Base-by-base conservation (phyloP, 345 rosid species). In the Conringia planisiliqua region DNA sequence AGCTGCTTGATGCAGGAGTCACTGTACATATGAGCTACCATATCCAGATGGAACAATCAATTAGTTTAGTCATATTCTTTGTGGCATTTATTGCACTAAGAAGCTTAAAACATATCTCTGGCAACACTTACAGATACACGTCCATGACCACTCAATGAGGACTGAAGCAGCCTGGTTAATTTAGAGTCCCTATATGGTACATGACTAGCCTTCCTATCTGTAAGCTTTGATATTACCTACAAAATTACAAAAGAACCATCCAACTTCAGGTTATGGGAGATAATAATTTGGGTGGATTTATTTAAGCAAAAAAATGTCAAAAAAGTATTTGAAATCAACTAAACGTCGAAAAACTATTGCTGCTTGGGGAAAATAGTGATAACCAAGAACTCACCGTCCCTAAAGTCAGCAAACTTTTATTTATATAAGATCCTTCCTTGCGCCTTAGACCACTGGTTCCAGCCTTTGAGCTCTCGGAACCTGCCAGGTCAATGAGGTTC, bases 401-500 rank as follows among this genome's bases (percentile, higher is more conserved):
- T 76, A 94, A 90, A 48, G 99, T 94, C 82, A 94, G 84, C 80
- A 94, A 80, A 78, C 99, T 94, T 86, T 91, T 94, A 72, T 94
- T 91, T 62, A 94, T 94, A 69, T 94, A 91, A 50, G 99, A 90
- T 69, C 99, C 99, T 83, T 94, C 99, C 83, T 91, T 94, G 61
- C 97, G 86, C 78, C 99, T 91, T 75, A 88, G 44, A 72, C 99
- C 98, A 77, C 83, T 88, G 33, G 99, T 92, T 86, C 77, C 97
- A 73, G 96, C 99, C 84, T 90, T 94, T 22, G 99, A 91, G 82
- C 99, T 94, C 87, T 94, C 99, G 24, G 99, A 94, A 86, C 98
- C 98, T 77, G 98, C 98, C 87, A 94, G 93, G 85, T 94, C 98
- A 84, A 94, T 94, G 84, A 94, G 97, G 84, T 91, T 89, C 98